Evolutionary conservation across 305 asterid species (phyloP), one percentile per base, ranked within the genome.

Genomic region (Petunia hybrid): DNA sequence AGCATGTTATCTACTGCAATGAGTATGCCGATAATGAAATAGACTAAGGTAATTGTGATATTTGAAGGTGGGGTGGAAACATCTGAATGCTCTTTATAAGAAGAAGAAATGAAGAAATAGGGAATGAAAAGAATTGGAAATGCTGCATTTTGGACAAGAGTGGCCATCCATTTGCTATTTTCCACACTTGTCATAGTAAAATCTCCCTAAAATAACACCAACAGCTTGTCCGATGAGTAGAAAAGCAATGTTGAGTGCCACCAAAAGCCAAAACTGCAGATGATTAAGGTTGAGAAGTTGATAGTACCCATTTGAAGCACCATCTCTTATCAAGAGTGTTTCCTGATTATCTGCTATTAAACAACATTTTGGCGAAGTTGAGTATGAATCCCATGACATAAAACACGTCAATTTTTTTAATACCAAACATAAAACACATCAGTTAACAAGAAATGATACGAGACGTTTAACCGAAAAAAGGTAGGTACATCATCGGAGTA

Each of bases 151-250:
- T 95, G 99, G 64, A 92, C 90, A 16, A 96, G 78, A 13, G 99
- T 91, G 73, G 97, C 97, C 90, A 94, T 73, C 98, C 99, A 96
- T 80, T 87, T 94, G 86, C 98, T 96, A 64, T 88, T 91, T 91
- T 71, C 99, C 99, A 38, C 99, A 98, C 71, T 90, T 88, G 75
- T 91, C 97, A 82, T 95, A 95, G 85, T 95, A 95, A 86, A 85
- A 90, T 80, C 97, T 89, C 78, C 94, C 98, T 71, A 95, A 81
- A 8, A 96, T 84, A 53, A 94, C 97, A 31, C 93, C 93, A 45
- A 89, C 92, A 75, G 97, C 92, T 87, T 96, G 98, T 83, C 99
- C 98, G 60, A 87, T 89, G 9, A 94, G 82, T 41, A 96, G 93
- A 82, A 93, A 90, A 74, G 84, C 39, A 46, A 93, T 89, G 92